Conservation (phyloP, 1,139 yeast genomes). For the Geotrichum australiense region DNA sequence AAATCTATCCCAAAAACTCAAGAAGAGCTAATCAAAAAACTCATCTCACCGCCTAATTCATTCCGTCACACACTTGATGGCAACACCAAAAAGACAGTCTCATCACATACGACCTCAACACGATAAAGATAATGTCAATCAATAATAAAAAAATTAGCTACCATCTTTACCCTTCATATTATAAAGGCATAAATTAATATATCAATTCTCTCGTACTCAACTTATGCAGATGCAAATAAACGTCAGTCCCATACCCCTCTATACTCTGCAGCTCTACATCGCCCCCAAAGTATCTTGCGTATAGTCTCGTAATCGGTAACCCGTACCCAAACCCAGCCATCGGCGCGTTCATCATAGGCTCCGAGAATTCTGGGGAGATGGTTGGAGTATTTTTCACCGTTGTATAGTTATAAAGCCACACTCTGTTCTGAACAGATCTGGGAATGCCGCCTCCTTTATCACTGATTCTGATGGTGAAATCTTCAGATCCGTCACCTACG, state of each 20-base stretch:
- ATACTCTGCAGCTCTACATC: constrained; percentile 68
- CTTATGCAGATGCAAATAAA: constrained; percentile 62
- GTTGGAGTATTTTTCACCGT: constrained; percentile 62
- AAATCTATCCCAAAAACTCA: constrained; percentile 1
- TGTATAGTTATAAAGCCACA: constrained; percentile 77
- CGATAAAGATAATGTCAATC: background rate
- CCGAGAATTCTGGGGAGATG: constrained; percentile 45
- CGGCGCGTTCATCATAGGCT: constrained; percentile 53
- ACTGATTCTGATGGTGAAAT: constrained; percentile 69
- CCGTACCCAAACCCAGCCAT: constrained; percentile 88
- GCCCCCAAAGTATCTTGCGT: constrained; percentile 77
- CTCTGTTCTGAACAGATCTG: constrained; percentile 63
- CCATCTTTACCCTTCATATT: too few relatives aligned
- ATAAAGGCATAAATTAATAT: constrained; percentile 6
- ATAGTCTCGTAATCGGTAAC: constrained; percentile 64
- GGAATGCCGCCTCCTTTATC: constrained; percentile 87
- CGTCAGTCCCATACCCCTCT: constrained; percentile 86
- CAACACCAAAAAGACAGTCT: background rate
- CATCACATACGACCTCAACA: background rate
- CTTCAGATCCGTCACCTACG: constrained; percentile 72
- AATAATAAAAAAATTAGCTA: background rate
- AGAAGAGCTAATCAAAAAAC: background rate
- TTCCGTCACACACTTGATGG: background rate
- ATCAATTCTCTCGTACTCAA: constrained; percentile 28
- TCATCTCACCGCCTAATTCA: background rate